Base-by-base conservation (phyloP, 148 eudicot species). In the Rheum nobile region DNA sequence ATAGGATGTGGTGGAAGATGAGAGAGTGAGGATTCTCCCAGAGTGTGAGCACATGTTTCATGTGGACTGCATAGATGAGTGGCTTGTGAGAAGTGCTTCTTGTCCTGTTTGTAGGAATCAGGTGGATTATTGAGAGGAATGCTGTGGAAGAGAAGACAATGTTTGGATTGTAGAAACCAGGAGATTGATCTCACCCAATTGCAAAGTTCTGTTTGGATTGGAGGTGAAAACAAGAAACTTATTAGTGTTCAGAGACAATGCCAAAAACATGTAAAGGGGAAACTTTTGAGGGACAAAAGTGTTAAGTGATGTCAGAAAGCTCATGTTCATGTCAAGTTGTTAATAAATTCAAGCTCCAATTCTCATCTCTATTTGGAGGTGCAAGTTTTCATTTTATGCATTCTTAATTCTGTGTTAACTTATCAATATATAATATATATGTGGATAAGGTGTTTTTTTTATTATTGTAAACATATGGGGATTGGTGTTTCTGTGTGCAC, bases 101-200 rank as follows among this genome's bases (percentile, higher is more conserved):
- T 84, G 87, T 43, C 87, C 87, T 68, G 52, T 84, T 75, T 84
- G 87, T 47, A 77, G 87, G 81, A 79, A 76, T 5, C 76, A 35
- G 22, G 46, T 81, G 42, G 42, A 68, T 35, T 68, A 22, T 34
- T 24, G 13, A 67, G 42, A 16, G 41, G 11, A 67, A 31, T 68
- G 8, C 43, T 2, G 35, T 26, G 61, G 31, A 22, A 24, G 29
- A 24, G 29, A 21, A 22, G 28, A 52, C 8, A 21, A 52, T 9
- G 22, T 21, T 19, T 50, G 26, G 26, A n/a, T 22, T 43, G 12
- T 43, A 35, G n/a, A 16, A 46, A 46, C 4, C 46, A 43, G 3
- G 46, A 43, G 46, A 43, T n/a, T n/a, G 46, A 43, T 43, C 16
- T 43, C 52, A 14, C 52, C n/a, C 17, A 46, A 46, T 46, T 46